Conservation (phyloP, 257 asterid species). For the Echium plantagineum region DNA sequence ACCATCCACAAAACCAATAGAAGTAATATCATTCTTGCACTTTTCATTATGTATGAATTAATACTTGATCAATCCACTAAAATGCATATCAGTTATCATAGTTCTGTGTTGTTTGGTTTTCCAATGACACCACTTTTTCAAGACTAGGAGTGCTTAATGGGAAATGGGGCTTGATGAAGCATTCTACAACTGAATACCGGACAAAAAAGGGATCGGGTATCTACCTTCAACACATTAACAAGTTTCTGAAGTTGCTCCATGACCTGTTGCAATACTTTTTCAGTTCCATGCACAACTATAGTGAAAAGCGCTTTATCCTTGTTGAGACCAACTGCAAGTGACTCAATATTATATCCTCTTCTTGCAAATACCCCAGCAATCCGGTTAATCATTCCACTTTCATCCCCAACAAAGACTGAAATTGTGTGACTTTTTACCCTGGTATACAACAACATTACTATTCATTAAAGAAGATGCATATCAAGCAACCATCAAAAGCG, state of each 20-base stretch:
- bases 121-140: background rate
- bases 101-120: no score
- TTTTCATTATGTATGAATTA: background rate
- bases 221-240: conserved; percentile 83
- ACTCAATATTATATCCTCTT: conserved; percentile 92
- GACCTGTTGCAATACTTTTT: conserved; percentile 67
- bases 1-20: background rate
- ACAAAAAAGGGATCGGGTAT: conserved; percentile 12
- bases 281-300: conserved; percentile 86
- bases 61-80: background rate
- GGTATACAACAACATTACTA: conserved; percentile 12
- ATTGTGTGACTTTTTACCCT: conserved; percentile 76
- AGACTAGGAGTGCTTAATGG: background rate
- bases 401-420: conserved; percentile 94
- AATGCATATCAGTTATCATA: no score
- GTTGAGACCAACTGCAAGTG: conserved; percentile 97
- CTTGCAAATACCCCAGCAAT: conserved; percentile 97
- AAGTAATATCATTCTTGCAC: background rate
- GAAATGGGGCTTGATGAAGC: background rate
- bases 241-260: conserved; percentile 91
- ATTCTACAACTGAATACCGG: background rate
- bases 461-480: background rate
- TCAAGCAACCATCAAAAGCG: conserved; percentile 5
- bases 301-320: conserved; percentile 92
- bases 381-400: conserved; percentile 96